Percentiles rank a stretch among this genome's conserved stretches.
These are phyloP conservation scores for Podila epicladia DNA, from an alignment of 192 early-diverging fungal genomes.

Conservation along the genomic window DNA sequence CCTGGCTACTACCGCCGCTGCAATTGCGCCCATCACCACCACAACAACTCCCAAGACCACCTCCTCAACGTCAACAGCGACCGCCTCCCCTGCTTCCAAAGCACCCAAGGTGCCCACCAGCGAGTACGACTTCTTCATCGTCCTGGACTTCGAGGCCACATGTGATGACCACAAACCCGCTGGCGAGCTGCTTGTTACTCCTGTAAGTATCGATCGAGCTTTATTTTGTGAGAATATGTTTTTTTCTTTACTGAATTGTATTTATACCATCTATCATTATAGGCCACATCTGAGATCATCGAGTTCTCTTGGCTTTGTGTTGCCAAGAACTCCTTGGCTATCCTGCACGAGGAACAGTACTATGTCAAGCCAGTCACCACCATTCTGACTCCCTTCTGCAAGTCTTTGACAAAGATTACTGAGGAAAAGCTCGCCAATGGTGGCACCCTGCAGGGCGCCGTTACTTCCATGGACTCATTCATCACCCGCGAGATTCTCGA, in stretches of 20 bases:
- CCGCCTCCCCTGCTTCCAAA: conserved; percentile 24
- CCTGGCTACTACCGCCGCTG: background rate
- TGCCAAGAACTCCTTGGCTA: conserved; percentile 52
- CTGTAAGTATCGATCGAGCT: conserved; percentile 33
- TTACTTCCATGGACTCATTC: conserved; percentile 60
- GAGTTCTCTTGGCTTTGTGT: conserved; percentile 65
- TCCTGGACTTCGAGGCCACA: conserved; percentile 77
- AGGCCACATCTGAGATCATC: conserved; percentile 69
- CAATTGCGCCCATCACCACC: background rate
- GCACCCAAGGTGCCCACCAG: conserved; percentile 41
- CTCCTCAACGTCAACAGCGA: background rate
- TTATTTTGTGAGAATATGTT: conserved; percentile 6
- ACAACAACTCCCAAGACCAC: background rate
- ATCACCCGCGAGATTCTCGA: conserved; percentile 61
- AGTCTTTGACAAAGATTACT: conserved; percentile 67
- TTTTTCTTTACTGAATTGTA: conserved; percentile 10
- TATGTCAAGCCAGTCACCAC: conserved; percentile 63
- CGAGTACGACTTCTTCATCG: conserved; percentile 64
- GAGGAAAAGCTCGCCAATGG: conserved; percentile 60
- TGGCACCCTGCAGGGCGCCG: conserved; percentile 64
- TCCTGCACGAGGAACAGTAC: conserved; percentile 55
- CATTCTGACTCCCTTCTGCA: conserved; percentile 67
- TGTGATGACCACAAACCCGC: conserved; percentile 76
- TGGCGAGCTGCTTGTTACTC: conserved; percentile 63
- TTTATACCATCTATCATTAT: conserved; percentile 14